These are phyloP conservation scores for Angomonas deanei DNA, from an alignment of 208 protist species.

Conservation along the genomic window DNA sequence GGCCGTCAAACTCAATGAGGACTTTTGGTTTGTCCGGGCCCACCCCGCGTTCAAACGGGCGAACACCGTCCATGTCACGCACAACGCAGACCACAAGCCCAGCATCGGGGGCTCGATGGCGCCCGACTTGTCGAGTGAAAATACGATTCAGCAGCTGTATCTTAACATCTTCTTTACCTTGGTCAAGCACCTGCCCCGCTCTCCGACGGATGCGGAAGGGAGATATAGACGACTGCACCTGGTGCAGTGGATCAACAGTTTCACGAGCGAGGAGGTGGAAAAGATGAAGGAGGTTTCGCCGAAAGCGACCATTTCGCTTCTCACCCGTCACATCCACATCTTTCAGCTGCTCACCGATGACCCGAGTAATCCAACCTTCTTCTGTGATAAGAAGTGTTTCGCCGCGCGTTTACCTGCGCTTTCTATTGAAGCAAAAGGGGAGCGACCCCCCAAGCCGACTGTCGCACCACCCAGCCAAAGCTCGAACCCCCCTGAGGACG, in stretches of 20 bases:
- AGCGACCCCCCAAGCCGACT: background rate
- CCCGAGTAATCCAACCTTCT: conserved; percentile 45
- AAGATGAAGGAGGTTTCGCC: conserved; percentile 53
- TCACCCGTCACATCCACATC: conserved; percentile 49
- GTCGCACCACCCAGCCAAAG: too few relatives aligned
- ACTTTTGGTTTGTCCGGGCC: conserved; percentile 67
- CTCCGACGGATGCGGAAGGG: conserved; percentile 16
- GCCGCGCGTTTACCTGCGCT: background rate
- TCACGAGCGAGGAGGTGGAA: conserved; percentile 46
- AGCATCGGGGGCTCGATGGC: conserved; percentile 32
- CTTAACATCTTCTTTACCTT: conserved; percentile 59
- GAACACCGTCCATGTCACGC: conserved; percentile 26
- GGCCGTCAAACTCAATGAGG: conserved; percentile 62
- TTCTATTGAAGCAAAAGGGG: conserved; percentile 4
- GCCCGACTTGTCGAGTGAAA: conserved; percentile 9
- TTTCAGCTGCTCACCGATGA: conserved; percentile 68
- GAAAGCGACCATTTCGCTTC: conserved; percentile 28
- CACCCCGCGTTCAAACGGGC: conserved; percentile 64
- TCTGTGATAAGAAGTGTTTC: conserved; percentile 7
- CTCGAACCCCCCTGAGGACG: background rate
- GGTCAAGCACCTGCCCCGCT: conserved; percentile 55
- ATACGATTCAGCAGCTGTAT: conserved; percentile 14
- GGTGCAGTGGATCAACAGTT: conserved; percentile 68
- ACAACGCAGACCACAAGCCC: conserved; percentile 46
- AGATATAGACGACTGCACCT: conserved; percentile 18